phyloP scores from a whole-genome alignment of 2,329 filamentous ascomycete species.

The Aspergillus glaucus region DNA sequence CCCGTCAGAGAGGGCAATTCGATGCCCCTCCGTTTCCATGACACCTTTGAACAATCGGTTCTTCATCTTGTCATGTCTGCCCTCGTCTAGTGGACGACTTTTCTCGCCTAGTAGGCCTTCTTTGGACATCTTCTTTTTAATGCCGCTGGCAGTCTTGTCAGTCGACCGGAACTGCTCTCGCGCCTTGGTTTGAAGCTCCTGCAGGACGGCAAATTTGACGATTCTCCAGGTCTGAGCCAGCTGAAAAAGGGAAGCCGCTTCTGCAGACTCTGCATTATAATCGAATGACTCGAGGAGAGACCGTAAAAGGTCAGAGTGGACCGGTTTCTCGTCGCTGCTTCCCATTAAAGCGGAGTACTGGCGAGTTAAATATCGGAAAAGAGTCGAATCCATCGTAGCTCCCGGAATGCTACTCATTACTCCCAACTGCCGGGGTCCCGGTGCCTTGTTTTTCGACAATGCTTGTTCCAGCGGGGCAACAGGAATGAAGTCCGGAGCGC shows the following conservation, averaged over 20 bases:
- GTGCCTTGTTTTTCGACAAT: constrained; percentile 37
- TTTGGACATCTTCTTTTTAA: constrained; percentile 23
- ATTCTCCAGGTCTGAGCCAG: constrained; percentile 56
- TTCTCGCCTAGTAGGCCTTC: constrained; percentile 23
- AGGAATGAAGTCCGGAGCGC: constrained; percentile 39
- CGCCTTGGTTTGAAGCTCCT: constrained; percentile 42
- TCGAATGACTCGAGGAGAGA: constrained; percentile 41
- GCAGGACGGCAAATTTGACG: constrained; percentile 45
- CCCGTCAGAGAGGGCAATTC: constrained; percentile 25
- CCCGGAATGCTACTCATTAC: constrained; percentile 46
- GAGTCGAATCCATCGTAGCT: constrained; percentile 33
- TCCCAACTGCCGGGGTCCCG: constrained; percentile 42
- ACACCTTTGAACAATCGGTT: constrained; percentile 40
- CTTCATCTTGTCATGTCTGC: constrained; percentile 33
- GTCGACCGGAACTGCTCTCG: constrained; percentile 22
- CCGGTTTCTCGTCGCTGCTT: constrained; percentile 15
- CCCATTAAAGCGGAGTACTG: constrained; percentile 37
- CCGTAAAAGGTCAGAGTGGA: constrained; percentile 21
- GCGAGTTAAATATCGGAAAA: constrained; percentile 39
- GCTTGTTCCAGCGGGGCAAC: constrained; percentile 49
- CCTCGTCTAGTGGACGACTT: constrained; percentile 22
- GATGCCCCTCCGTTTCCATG: constrained; percentile 30
- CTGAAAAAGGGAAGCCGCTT: constrained; percentile 44
- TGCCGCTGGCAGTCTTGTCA: constrained; percentile 15
- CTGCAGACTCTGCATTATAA: constrained; percentile 49